phyloP scores from a whole-genome alignment of 805 yeast species.

The Candida peoriensis region DNA sequence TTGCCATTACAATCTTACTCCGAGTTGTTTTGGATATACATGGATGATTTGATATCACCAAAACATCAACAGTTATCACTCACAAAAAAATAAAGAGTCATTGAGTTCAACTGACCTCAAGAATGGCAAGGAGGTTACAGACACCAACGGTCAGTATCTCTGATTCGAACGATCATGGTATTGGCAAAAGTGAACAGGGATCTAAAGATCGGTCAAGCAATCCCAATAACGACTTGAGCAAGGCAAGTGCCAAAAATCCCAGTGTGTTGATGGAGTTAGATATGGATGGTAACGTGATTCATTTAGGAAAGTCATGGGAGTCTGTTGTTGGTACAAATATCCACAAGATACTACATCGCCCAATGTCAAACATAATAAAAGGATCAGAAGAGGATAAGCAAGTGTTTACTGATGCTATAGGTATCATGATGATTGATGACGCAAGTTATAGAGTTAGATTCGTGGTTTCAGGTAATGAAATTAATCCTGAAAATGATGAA shows the following conservation, averaged over 20 bases:
- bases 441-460: constrained; percentile 75
- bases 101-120: no score
- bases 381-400: constrained; percentile 60
- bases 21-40: no score
- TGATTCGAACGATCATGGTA: neutral
- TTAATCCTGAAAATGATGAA: constrained; percentile 20
- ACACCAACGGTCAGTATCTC: neutral
- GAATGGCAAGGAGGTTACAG: no score
- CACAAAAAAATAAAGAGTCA: no score
- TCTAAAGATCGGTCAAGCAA: constrained; percentile 1
- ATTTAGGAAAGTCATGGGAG: constrained; percentile 76
- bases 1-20: no score
- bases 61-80: neutral
- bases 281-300: constrained; percentile 70
- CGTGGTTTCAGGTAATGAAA: constrained; percentile 39
- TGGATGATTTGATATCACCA: no score
- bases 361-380: constrained; percentile 57
- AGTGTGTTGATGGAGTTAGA: constrained; percentile 82
- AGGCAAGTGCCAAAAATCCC: constrained; percentile 66
- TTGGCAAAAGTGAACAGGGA: no score
- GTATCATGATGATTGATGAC: constrained; percentile 67
- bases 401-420: constrained; percentile 66
- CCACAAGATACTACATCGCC: constrained; percentile 46
- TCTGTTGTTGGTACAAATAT: constrained; percentile 64
- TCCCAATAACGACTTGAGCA: constrained; percentile 42